Conservation (phyloP, 1,284 basidiomycete genomes). For the Tilletiopsis washingtonensis region DNA sequence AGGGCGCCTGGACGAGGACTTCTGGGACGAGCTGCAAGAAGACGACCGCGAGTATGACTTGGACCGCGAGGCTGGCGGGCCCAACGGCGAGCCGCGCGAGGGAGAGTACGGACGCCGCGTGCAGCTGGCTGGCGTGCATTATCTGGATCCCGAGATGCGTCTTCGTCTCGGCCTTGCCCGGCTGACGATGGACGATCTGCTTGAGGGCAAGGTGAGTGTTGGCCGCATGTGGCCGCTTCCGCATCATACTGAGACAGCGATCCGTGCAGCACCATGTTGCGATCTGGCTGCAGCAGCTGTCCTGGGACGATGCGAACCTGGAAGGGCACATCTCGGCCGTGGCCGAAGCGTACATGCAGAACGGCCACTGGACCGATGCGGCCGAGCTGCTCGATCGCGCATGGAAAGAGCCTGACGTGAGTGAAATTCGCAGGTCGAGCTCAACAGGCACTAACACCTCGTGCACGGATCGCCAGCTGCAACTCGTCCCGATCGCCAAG, state of each 20-base stretch:
- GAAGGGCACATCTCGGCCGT: no score
- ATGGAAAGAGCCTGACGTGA: no score
- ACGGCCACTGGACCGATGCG: neutral
- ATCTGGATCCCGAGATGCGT: conserved; percentile 70
- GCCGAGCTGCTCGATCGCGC: no score
- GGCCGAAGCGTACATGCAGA: conserved; percentile 14
- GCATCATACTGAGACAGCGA: no score
- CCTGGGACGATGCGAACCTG: no score
- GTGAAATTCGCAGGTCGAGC: no score
- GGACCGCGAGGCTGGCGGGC: conserved; percentile 15
- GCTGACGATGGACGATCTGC: conserved; percentile 68
- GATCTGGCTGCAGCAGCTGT: no score
- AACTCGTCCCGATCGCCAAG: no score
- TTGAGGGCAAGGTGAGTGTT: conserved; percentile 80
- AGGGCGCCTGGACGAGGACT: conserved; percentile 62
- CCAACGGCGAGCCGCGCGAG: conserved; percentile 28
- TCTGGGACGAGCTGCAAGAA: conserved; percentile 66
- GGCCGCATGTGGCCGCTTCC: no score
- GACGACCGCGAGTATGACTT: conserved; percentile 84
- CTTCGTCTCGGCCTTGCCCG: conserved; percentile 78
- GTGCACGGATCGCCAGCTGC: no score
- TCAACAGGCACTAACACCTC: no score
- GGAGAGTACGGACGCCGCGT: conserved; percentile 41
- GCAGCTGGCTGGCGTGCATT: conserved; percentile 51
- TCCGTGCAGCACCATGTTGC: conserved; percentile 51